Evolutionary conservation across 2,329 filamentous ascomycete species (phyloP), one percentile per base, ranked within the genome.

Genomic region (Epichloe gansuensis): DNA sequence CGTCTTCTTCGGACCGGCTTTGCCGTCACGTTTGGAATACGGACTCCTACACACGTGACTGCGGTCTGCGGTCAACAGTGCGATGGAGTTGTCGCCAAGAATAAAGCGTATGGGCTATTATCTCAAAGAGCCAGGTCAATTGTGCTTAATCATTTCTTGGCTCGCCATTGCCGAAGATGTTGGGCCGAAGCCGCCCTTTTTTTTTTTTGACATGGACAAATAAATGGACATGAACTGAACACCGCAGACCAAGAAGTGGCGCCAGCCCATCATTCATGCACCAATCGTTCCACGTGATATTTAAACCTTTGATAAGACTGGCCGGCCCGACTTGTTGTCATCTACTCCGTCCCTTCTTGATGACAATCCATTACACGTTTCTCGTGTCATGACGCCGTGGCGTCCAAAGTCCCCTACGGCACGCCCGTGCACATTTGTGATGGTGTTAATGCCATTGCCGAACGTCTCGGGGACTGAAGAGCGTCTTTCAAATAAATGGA

Each of bases 181-280:
- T 48, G 46, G 23, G 23, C 23, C 25, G 3, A 21, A 31, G 35
- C 9, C 36, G 17, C 17, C 17, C 17, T 21, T 21, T 21, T 39
- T 23, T 47, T 39, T 21, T n/a, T 15, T 35, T 39, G 13, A 13
- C 5, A 25, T 15, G 17, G 11, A 9, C 17, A 13, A 4, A 5
- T 46, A 9, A 11, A 36, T 47, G 15, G 3, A 8, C 27, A 9
- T 23, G 12, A 38, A n/a, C n/a, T 25, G 9, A 38, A 12, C 36
- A 36, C 47, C 47, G 47, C 9, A 3, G 47, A 25, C 23, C 27
- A 48, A 48, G 36, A 48, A 48, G 47, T 48, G 47, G 47, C 47
- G 36, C 47, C 23, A 25, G 23, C 35, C 27, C 23, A 23, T 23
- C 8, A 31, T 31, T 31, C 8, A 31, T 31, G 27, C 27, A 31